These are phyloP conservation scores for Coniochaeta sp. DNA, from an alignment of 2,329 filamentous ascomycete genomes.

Conservation along the genomic window DNA sequence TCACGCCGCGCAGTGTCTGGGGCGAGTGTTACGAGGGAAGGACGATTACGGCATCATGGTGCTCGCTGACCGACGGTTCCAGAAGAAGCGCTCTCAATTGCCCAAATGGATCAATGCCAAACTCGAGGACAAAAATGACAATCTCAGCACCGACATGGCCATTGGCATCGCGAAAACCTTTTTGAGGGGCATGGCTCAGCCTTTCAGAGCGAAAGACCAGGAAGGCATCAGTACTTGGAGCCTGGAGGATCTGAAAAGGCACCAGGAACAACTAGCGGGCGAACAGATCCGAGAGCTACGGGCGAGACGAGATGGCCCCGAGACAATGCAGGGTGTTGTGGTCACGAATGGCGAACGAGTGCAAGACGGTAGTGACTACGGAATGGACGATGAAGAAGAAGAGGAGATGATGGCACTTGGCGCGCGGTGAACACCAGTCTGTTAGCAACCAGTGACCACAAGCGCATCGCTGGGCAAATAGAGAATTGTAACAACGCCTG, in stretches of 20 bases:
- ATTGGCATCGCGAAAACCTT: constrained; percentile 85
- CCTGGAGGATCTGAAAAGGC: constrained; percentile 64
- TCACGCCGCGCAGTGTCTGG: constrained; percentile 94
- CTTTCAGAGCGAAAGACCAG: constrained; percentile 74
- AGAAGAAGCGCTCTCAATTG: constrained; percentile 82
- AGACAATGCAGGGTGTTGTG: constrained; percentile 13
- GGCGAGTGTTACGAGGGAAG: constrained; percentile 89
- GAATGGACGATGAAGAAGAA: constrained; percentile 41
- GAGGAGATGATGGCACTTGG: constrained; percentile 24
- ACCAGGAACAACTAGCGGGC: constrained; percentile 69
- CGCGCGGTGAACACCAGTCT: not conserved
- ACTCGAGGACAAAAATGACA: constrained; percentile 76
- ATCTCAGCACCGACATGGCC: constrained; percentile 92
- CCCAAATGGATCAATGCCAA: constrained; percentile 96
- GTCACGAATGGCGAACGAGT: not conserved
- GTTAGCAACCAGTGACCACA: not conserved
- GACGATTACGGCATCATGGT: constrained; percentile 99
- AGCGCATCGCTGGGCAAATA: not conserved
- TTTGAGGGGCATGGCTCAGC: constrained; percentile 83
- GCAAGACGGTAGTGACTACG: constrained; percentile 34
- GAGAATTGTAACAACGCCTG: not conserved
- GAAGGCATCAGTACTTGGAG: constrained; percentile 94
- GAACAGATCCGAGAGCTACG: constrained; percentile 59
- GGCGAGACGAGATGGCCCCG: constrained; percentile 30
- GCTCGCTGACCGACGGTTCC: constrained; percentile 85